These are phyloP conservation scores for Pelomyxa schiedti DNA, from an alignment of 78 protist genomes.

Conservation along the genomic window DNA sequence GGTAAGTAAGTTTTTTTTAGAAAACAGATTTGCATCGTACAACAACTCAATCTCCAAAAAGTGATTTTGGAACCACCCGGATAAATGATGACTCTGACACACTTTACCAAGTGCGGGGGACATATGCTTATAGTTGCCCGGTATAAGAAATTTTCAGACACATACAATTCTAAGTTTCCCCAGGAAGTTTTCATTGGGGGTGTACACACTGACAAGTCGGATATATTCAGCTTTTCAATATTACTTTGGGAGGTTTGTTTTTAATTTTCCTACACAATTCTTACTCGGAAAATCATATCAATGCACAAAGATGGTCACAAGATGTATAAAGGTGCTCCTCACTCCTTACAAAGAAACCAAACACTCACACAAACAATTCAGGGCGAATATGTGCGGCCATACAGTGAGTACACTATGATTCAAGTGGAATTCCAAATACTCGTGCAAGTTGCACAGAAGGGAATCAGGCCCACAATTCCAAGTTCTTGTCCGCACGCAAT, in stretches of 20 bases:
- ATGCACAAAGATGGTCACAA: too few species aligned
- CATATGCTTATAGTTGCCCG: slow-evolving; percentile 43
- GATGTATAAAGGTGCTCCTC: too few species aligned
- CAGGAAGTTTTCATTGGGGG: neutral
- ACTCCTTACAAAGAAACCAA: too few species aligned
- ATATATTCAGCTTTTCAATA: slow-evolving; percentile 36
- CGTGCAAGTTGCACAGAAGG: slow-evolving; percentile 13
- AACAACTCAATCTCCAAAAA: too few species aligned
- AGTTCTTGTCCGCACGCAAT: slow-evolving; percentile 39
- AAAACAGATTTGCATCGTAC: too few species aligned
- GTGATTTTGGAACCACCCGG: neutral
- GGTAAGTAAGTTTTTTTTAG: too few species aligned
- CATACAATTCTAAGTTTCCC: too few species aligned
- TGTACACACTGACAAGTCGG: neutral
- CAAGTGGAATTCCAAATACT: slow-evolving; percentile 48
- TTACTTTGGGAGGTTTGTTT: slow-evolving; percentile 55
- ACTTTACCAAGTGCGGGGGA: slow-evolving; percentile 48
- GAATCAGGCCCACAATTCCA: slow-evolving; percentile 48
- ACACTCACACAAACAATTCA: slow-evolving; percentile 5
- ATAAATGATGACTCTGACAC: slow-evolving; percentile 12
- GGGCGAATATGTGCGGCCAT: slow-evolving; percentile 38
- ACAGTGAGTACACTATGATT: slow-evolving; percentile 31
- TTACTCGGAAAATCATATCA: too few species aligned
- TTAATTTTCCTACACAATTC: too few species aligned
- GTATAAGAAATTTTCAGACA: too few species aligned